Percentiles rank a stretch among this genome's conserved stretches.
phyloP scores from a whole-genome alignment of 495 filamentous ascomycete species.

The Rhypophila decipiens region DNA sequence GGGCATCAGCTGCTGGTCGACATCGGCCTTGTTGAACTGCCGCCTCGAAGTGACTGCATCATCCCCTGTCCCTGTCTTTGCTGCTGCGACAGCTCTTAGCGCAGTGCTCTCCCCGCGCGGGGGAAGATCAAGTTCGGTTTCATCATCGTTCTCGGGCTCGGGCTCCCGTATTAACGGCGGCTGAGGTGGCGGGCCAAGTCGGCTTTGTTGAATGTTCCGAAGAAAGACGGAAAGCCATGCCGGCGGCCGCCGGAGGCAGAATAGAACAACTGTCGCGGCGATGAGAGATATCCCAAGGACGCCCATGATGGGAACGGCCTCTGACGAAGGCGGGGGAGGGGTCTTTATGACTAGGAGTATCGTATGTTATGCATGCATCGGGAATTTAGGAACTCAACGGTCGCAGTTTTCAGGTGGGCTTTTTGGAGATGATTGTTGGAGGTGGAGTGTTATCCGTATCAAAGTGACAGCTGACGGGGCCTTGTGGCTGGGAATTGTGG shows the following conservation, averaged over 20 bases:
- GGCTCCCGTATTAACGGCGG: slow-evolving; percentile 8
- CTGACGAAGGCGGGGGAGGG: slow-evolving; percentile 1
- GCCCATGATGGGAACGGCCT: slow-evolving; percentile 31
- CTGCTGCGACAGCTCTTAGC: background rate
- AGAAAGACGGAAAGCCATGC: slow-evolving; percentile 33
- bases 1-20: slow-evolving; percentile 10
- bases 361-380: slow-evolving; percentile 14
- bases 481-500: too few relatives aligned
- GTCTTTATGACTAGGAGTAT: slow-evolving; percentile 9
- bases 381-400: too few relatives aligned
- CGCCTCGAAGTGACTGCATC: background rate
- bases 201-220: slow-evolving; percentile 16
- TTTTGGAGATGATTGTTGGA: too few relatives aligned
- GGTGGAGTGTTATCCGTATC: too few relatives aligned
- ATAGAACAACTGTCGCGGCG: slow-evolving; percentile 45
- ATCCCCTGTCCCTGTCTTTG: background rate
- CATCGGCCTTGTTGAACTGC: background rate
- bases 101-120: background rate
- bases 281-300: slow-evolving; percentile 49
- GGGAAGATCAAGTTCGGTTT: too few relatives aligned
- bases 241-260: slow-evolving; percentile 43
- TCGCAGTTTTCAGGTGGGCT: too few relatives aligned
- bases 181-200: slow-evolving; percentile 19
- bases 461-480: too few relatives aligned
- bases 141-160: background rate